phyloP scores from a whole-genome alignment of 768 basidiomycete genomes.

The Daedaleopsis nitida region DNA sequence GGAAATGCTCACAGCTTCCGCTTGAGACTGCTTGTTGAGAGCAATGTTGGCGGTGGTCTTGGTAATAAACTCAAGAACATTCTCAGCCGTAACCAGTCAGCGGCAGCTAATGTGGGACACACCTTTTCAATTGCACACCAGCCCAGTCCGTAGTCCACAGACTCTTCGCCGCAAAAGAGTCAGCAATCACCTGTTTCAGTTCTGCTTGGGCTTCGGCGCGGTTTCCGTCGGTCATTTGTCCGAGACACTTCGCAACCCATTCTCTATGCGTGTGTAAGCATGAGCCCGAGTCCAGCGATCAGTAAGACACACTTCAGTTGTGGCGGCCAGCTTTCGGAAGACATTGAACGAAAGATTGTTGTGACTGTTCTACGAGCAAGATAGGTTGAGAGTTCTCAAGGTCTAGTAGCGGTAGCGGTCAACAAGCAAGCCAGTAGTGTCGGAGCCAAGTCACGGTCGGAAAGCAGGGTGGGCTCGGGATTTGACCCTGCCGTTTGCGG shows the following conservation, averaged over 20 bases:
- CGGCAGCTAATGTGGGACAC: constrained; percentile 13
- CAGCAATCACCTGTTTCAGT: constrained; percentile 95
- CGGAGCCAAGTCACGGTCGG: too few species aligned
- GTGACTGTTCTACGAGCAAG: neutral
- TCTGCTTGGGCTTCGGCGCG: constrained; percentile 88
- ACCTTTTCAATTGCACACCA: constrained; percentile 87
- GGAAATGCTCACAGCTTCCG: constrained; percentile 59
- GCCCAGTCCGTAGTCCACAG: constrained; percentile 96
- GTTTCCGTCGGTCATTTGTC: constrained; percentile 88
- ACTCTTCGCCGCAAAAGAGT: constrained; percentile 81
- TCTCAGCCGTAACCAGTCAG: constrained; percentile 8
- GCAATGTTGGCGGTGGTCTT: constrained; percentile 49
- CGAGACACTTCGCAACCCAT: constrained; percentile 93
- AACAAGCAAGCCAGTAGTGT: too few species aligned
- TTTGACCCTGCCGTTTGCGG: too few species aligned
- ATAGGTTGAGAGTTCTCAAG: neutral
- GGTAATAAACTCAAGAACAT: constrained; percentile 51
- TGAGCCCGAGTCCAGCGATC: constrained; percentile 1
- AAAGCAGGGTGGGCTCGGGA: too few species aligned
- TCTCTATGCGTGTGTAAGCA: constrained; percentile 52
- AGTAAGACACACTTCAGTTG: constrained; percentile 62
- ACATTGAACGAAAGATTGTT: constrained; percentile 45
- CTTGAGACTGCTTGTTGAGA: constrained; percentile 53
- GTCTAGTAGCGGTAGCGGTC: neutral
- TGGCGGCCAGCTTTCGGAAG: constrained; percentile 79